Evolutionary conservation across 257 asterid genomes (phyloP).

Genomic region (Paulownia fortunei): DNA sequence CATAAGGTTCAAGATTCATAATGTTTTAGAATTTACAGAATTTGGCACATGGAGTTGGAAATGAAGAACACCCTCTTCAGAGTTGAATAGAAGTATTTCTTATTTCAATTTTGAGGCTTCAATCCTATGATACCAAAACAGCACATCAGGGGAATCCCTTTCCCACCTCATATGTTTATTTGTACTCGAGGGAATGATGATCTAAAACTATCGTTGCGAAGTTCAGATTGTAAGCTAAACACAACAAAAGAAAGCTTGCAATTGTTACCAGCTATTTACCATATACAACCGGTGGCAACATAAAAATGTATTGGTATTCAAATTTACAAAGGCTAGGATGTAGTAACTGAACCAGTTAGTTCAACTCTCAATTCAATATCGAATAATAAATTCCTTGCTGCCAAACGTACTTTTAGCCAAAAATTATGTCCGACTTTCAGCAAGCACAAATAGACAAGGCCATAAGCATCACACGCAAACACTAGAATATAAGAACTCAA

Average conservation of each 20-base stretch:
- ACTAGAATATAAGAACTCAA: not conserved
- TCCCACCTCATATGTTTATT: too few relatives aligned
- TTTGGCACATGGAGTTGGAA: too few relatives aligned
- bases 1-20: too few relatives aligned
- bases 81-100: too few relatives aligned
- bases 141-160: too few relatives aligned
- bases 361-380: not conserved
- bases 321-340: not conserved
- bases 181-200: too few relatives aligned
- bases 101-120: too few relatives aligned
- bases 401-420: not conserved
- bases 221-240: not conserved
- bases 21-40: too few relatives aligned
- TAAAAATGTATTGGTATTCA: not conserved
- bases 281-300: not conserved
- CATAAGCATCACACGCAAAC: not conserved
- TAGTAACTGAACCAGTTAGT: not conserved
- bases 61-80: too few relatives aligned
- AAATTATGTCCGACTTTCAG: not conserved
- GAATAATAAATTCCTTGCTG: not conserved
- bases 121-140: too few relatives aligned
- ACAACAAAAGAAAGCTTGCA: not conserved
- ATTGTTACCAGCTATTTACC: not conserved
- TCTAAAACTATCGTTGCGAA: too few relatives aligned
- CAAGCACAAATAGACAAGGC: not conserved